phyloP scores from a whole-genome alignment of 2,329 filamentous ascomycete genomes.

The Dactylellina leptospora region DNA sequence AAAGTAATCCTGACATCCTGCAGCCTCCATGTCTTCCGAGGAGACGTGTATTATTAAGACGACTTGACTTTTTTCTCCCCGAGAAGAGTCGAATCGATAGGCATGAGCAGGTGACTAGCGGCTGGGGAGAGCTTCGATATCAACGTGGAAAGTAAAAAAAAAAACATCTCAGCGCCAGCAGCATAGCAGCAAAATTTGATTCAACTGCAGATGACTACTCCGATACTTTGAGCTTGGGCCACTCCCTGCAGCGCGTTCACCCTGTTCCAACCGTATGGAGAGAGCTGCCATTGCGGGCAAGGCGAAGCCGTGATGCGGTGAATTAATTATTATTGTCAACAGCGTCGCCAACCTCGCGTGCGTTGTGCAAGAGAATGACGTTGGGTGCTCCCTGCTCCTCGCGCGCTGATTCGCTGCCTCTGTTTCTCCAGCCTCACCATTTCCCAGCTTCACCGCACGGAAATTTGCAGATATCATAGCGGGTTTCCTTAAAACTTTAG shows the following conservation, averaged over 20 bases:
- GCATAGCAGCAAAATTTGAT: not conserved
- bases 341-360: conserved; percentile 19
- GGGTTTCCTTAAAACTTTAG: conserved; percentile 1
- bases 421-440: conserved; percentile 10
- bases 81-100: conserved; percentile 5
- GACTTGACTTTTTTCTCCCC: not conserved
- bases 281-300: conserved; percentile 40
- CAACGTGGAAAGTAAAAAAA: conserved; percentile 1
- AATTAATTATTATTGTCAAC: conserved; percentile 14
- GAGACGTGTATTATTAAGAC: conserved; percentile 19
- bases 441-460: conserved; percentile 24
- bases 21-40: conserved; percentile 45
- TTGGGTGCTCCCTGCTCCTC: conserved; percentile 18
- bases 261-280: conserved; percentile 18
- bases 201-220: conserved; percentile 2
- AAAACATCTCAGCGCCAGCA: not conserved
- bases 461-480: conserved; percentile 36
- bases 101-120: conserved; percentile 25
- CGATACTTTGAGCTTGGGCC: conserved; percentile 4
- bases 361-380: conserved; percentile 17
- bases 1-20: conserved; percentile 48
- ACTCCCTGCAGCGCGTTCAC: not conserved
- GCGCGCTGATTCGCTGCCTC: conserved; percentile 11
- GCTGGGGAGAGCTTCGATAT: not conserved
- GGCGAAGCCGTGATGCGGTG: conserved; percentile 28